Percentiles rank a stretch among this genome's conserved stretches.
phyloP scores from a whole-genome alignment of 2,329 filamentous ascomycete species.

The Fusarium duplospermum region DNA sequence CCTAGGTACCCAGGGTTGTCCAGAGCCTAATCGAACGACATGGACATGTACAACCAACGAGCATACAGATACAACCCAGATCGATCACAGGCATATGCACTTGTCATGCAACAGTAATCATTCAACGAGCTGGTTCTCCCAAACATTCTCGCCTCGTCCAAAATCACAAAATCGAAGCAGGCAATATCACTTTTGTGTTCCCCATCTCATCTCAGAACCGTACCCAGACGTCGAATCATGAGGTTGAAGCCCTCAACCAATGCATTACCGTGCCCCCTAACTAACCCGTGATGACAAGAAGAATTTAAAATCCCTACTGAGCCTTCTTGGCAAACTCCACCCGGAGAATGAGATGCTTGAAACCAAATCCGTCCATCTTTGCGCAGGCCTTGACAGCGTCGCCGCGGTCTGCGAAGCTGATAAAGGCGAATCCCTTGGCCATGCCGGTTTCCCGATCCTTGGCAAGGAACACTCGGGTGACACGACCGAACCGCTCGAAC shows the following conservation, averaged over 20 bases:
- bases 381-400: slow-evolving; percentile 94
- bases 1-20: neutral
- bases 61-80: neutral
- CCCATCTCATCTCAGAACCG: slow-evolving; percentile 29
- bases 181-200: slow-evolving; percentile 38
- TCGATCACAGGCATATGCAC: neutral
- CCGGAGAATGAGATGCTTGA: slow-evolving; percentile 86
- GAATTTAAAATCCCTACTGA: slow-evolving; percentile 49
- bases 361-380: slow-evolving; percentile 97
- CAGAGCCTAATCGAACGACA: neutral
- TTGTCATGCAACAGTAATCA: slow-evolving; percentile 10
- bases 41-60: neutral
- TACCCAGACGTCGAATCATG: slow-evolving; percentile 45
- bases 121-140: slow-evolving; percentile 8
- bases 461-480: slow-evolving; percentile 96
- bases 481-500: slow-evolving; percentile 97
- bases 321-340: slow-evolving; percentile 90
- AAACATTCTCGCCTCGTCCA: slow-evolving; percentile 13
- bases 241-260: slow-evolving; percentile 41
- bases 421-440: slow-evolving; percentile 99
- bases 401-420: slow-evolving; percentile 90
- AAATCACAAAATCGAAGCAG: slow-evolving; percentile 34
- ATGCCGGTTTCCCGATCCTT: slow-evolving; percentile 97
- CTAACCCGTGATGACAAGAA: slow-evolving; percentile 47
- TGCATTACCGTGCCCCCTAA: slow-evolving; percentile 48